Evolutionary conservation across 2,329 filamentous ascomycete genomes (phyloP), one percentile per base, ranked within the genome.

Genomic region (Didymella lethalis): DNA sequence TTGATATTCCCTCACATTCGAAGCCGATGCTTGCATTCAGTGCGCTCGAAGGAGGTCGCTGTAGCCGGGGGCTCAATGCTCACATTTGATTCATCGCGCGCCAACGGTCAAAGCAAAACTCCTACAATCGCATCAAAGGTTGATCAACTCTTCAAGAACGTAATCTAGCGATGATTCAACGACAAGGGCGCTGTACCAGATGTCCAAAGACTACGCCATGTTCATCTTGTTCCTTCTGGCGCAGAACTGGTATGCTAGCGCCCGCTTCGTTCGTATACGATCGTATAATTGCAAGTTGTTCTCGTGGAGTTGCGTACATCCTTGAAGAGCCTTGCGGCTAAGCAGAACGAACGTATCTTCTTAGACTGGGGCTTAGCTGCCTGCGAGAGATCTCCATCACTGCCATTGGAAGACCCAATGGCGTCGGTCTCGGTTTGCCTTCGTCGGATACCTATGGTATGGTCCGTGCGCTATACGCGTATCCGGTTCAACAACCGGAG

Each of bases 401-500:
- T 40, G 31, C 25, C 31, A 18, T 12, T n/a, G 31, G 43, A 18
- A 41, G 36, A 40, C 34, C 10, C 31, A 23, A 29, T 26, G 43
- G 52, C 36, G 29, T 54, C 20, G 25, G 23, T 49, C 25, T 55
- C 38, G 53, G 32, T 36, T n/a, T 36, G 32, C 16, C 14, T 43
- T 25, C 23, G 14, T 52, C 26, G 12, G 36, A 18, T 2, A 18
- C 18, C 18, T 18, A 18, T 18, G 18, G 18, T 18, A n/a, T 46
- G 43, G 54, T 2, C 34, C 34, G 54, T 57, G 54, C 54, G 20
- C 20, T 41, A 57, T 57, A 57, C 54, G 54, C 54, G 54, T 57
- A 57, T 50, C 36, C 52, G 36, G 52, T 18, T 28, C 45, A 23
- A n/a, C 50, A 7, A 38, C 52, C 25, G 41, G 28, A 14, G 46